Base-by-base conservation (phyloP, 116 monocot species). In the Dioscorea cayenensis region DNA sequence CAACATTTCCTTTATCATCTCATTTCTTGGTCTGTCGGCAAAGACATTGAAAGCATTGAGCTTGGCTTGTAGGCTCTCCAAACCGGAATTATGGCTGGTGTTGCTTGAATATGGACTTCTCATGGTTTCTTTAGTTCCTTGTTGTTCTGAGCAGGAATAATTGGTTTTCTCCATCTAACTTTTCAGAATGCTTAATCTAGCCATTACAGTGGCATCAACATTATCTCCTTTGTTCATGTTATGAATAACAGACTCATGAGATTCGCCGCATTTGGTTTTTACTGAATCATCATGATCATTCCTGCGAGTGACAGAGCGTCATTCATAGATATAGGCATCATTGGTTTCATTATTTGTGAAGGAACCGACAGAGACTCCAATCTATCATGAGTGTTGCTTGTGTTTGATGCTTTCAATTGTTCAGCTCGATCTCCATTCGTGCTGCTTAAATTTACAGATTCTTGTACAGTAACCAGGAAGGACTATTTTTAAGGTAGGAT, bases 361-460 rank as follows among this genome's bases (percentile, higher is more conserved):
- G 62, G 62, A 9, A 23, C 22, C 1, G 22, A 10, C 8, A 7
- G 11, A 23, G 21, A 62, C 11, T 27, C 62, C 25, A 62, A 62
- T 62, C 0, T 1, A 27, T 23, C 22, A n/a, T 62, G 62, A 20
- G 2, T 22, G 22, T 21, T 61, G 76, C 75, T 68, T 58, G 62
- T 51, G 52, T 19, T 13, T 66, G 65, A 23, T 43, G 28, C 35
- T 81, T 70, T 5, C 51, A 4, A 19, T 62, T 75, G 32, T 78
- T 65, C n/a, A 65, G 36, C 55, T 63, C 73, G n/a, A 65, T 28
- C 29, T 66, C 68, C 48, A 72, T 68, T 12, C 65, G 75, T 14
- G 79, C 68, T 71, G 67, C 73, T 63, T 78, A 50, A 65, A 79
- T 77, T 88, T 85, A 92, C 25, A 88, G 70, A 49, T 74, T 80